Evolutionary conservation across 2,329 filamentous ascomycete species (phyloP).

Genomic region (Arthrobotrys iridis): DNA sequence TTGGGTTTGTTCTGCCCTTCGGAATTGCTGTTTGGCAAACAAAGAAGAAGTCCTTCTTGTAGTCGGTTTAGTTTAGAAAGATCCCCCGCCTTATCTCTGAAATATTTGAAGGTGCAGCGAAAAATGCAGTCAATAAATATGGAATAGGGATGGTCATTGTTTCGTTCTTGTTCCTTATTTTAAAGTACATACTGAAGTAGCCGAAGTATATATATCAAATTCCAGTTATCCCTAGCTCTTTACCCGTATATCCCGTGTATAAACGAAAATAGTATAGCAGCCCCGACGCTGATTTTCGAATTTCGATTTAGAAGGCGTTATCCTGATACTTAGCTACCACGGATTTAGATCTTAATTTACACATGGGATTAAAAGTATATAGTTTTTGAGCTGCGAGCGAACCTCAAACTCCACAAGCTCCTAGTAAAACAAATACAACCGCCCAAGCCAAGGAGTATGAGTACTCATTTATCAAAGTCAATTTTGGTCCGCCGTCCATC

Average conservation of each 20-base stretch:
- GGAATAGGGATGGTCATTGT: not conserved
- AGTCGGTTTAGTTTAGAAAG: not conserved
- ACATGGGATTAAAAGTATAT: too few relatives aligned
- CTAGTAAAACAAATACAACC: too few relatives aligned
- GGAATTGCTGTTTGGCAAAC: slow-evolving; percentile 67
- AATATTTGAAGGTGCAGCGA: not conserved
- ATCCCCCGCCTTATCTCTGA: not conserved
- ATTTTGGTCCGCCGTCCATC: too few relatives aligned
- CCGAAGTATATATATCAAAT: slow-evolving; percentile 16
- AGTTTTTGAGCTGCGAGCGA: too few relatives aligned
- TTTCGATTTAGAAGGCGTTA: not conserved
- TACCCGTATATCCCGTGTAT: not conserved
- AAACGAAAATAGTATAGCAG: too few relatives aligned
- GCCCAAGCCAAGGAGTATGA: too few relatives aligned
- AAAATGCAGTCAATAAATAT: not conserved
- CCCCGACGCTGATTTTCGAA: not conserved
- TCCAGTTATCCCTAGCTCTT: not conserved
- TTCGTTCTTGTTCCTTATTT: not conserved
- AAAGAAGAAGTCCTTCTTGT: slow-evolving; percentile 60
- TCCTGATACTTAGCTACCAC: too few relatives aligned
- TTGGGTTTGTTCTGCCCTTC: slow-evolving; percentile 72
- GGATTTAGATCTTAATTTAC: too few relatives aligned
- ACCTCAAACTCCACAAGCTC: too few relatives aligned
- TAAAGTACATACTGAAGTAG: slow-evolving; percentile 9
- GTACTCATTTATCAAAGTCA: too few relatives aligned